Base-by-base conservation (phyloP, 495 filamentous ascomycete species). In the Penicillium canescens region DNA sequence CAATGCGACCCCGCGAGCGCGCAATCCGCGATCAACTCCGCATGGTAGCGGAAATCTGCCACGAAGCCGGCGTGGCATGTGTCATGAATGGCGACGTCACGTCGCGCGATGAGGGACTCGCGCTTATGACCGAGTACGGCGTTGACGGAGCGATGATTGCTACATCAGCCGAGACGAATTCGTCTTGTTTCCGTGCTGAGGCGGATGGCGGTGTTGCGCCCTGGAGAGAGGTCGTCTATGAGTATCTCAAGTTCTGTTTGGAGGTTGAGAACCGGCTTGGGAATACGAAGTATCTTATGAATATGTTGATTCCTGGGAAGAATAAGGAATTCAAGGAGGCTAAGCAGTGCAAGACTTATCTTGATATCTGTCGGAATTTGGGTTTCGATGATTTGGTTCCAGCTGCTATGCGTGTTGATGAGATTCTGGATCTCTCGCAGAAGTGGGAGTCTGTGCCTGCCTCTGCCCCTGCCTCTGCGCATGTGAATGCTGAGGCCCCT, bases 111-210 rank as follows among this genome's bases (percentile, higher is more conserved):
- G 70, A 94, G 43, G 92, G 84, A 2, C 62, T 86, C 3, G 65
- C 77, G 46, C 71, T 98, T 14, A 83, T 89, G 46, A 42, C 77
- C 13, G 86, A 96, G 62, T 96, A 78, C 59, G 87, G 86, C 4
- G 90, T 88, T 3, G 94, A 98, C 60, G 94, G 92, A 12, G 93
- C 89, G 42, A 98, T 98, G 94, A 97, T 98, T 62, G 95, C 94
- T 10, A 93, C 88, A 3, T 79, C 88, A 6, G 94, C 94, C 0
- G 94, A 98, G 74, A 75, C 83, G 52, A 98, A 98, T 59, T 82
- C 90, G 16, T 93, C 88, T 40, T 88, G 86, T 53, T 98, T 98
- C 75, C 80, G 87, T 31, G 57, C 76, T 2, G 68, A 79, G 26
- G 82, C 75, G 0, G 82, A 87, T 26, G 89, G 88, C 2, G 86